Base-by-base conservation (phyloP, 331 rosid species). In the Quercus phellos region DNA sequence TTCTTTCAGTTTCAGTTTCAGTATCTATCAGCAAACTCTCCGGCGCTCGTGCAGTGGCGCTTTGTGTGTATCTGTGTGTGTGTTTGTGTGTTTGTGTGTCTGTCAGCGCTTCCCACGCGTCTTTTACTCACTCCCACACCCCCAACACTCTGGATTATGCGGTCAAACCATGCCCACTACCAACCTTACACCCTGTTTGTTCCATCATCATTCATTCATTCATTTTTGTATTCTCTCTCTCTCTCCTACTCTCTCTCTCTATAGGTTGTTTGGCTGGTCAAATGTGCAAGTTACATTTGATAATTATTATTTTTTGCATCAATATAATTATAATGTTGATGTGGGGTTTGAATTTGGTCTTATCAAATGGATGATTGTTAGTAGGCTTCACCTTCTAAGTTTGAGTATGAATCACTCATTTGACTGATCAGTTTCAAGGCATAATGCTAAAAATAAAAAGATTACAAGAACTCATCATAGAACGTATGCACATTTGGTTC, bases 1-100 rank as follows among this genome's bases (percentile, higher is more conserved):
- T 30, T 21, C 22, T 60, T 22, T 74, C 13, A 53, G 80, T 85
- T 68, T 68, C 59, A 22, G 75, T 46, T 53, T 12, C n/a, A 11
- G 67, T 69, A 17, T 74, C 79, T 24, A 73, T 84, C 80, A 76
- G 85, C 89, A 64, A 70, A 72, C 72, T 81, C 90, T 84, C 87
- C 89, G 82, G 88, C 84, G 89, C 86, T 84, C 77, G 77, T 89
- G 90, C 83, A 81, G 78, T 81, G 83, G 70, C 76, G 77, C 78
- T 86, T 83, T 84, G 70, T 51, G 19, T 61, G 75, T 70, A 4
- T 24, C 26, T 64, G 2, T 82, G 72, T 74, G 13, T 64, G 75
- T 27, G 54, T 38, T 26, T 54, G 67, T 70, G 70, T 76, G 71
- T 84, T 75, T 56, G 22, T 69, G 54, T 29, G 22, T 72, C 34